Percentiles rank a stretch among this genome's conserved stretches.
Evolutionary conservation across 73 alveolate genomes (phyloP).

Genomic region (Paramecium sonneborni): DNA sequence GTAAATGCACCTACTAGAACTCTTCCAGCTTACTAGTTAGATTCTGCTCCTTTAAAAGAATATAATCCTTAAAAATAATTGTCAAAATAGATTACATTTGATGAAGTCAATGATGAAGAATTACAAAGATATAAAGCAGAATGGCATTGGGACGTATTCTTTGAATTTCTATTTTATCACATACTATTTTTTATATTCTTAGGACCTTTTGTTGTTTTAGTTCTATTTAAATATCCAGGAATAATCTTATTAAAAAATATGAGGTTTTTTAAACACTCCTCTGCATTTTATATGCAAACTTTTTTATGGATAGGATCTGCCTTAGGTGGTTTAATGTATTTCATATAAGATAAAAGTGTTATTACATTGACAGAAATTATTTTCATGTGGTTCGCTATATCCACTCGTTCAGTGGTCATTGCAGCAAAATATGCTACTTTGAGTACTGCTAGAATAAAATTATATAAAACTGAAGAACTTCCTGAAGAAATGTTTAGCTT

Average conservation of each 20-base stretch:
- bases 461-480: constrained; percentile 34
- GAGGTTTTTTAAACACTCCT: background rate
- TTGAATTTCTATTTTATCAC: constrained; percentile 40
- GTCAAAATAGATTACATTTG: background rate
- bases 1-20: background rate
- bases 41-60: background rate
- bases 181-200: background rate
- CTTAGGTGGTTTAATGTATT: constrained; percentile 20
- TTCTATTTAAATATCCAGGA: constrained; percentile 37
- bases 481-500: constrained; percentile 49
- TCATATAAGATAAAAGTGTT: background rate
- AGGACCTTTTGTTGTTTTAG: constrained; percentile 5
- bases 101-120: constrained; percentile 32
- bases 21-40: background rate
- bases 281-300: background rate
- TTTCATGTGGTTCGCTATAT: constrained; percentile 25
- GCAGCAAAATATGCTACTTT: constrained; percentile 48
- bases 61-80: background rate
- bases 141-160: constrained; percentile 47
- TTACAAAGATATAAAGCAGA: background rate
- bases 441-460: background rate
- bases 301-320: constrained; percentile 30
- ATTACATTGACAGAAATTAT: constrained; percentile 28
- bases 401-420: constrained; percentile 4
- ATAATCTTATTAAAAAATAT: background rate